phyloP scores from a whole-genome alignment of 805 yeast genomes.

The Ogataea pignaliae region DNA sequence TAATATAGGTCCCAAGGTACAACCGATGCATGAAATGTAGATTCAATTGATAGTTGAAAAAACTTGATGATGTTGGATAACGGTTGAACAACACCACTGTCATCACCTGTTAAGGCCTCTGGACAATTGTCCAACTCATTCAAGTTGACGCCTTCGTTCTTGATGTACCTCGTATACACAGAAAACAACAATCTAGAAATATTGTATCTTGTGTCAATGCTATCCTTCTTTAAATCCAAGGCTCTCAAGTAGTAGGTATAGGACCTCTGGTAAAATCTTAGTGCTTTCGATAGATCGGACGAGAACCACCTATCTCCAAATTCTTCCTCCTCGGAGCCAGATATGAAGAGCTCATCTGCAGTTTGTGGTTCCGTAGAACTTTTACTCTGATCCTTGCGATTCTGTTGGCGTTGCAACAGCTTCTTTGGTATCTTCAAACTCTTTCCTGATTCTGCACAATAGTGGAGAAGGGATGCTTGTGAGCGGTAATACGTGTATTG shows the following conservation, averaged over 20 bases:
- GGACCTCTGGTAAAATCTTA: slow-evolving; percentile 62
- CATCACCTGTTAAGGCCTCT: slow-evolving; percentile 26
- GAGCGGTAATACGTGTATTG: too few species aligned
- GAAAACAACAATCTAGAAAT: slow-evolving; percentile 53
- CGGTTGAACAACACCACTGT: slow-evolving; percentile 36
- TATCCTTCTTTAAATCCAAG: slow-evolving; percentile 19
- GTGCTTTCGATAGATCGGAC: slow-evolving; percentile 59
- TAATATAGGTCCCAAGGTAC: slow-evolving; percentile 40
- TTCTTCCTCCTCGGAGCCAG: slow-evolving; percentile 61
- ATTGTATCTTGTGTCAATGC: slow-evolving; percentile 54
- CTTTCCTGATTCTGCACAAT: slow-evolving; percentile 6
- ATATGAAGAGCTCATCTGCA: slow-evolving; percentile 49
- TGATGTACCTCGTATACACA: slow-evolving; percentile 48
- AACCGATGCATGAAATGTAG: slow-evolving; percentile 8
- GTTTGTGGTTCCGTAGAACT: slow-evolving; percentile 31
- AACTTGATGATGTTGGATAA: slow-evolving; percentile 32
- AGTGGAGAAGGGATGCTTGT: too few species aligned
- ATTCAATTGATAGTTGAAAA: slow-evolving; percentile 36
- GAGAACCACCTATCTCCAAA: slow-evolving; percentile 73
- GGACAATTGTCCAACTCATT: slow-evolving; percentile 30
- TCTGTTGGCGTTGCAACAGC: slow-evolving; percentile 4
- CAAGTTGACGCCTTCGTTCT: slow-evolving; percentile 41
- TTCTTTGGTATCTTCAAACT: slow-evolving; percentile 13
- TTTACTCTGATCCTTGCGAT: neutral
- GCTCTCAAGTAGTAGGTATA: slow-evolving; percentile 39